Base-by-base conservation (phyloP, 176 grass and related monocot genomes). In the Oryza longistaminata region DNA sequence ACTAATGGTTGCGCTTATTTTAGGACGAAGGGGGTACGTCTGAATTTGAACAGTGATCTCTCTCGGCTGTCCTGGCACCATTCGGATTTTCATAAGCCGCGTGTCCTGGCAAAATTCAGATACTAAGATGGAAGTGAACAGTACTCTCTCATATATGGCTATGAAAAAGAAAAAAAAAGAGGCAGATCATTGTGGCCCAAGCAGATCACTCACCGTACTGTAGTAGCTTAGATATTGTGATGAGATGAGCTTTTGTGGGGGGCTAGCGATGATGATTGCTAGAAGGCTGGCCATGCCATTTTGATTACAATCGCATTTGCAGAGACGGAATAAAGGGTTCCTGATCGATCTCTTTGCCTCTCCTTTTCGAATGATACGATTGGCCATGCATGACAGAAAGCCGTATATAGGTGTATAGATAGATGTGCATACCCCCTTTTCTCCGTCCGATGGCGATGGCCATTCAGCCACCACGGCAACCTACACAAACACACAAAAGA, bases 281-380 rank as follows among this genome's bases (percentile, higher is more conserved):
- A 12, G 14, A 52, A 21, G 46, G 45, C 79, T 7, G 65, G 48
- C n/a, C 79, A 81, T 60, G 21, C 12, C 79, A 81, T 71, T 71
- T 40, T 26, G 67, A 71, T 31, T 49, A 17, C 53, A 58, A 58
- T n/a, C 19, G 17, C 53, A 58, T 58, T 58, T 44, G 26, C 26
- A 21, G 29, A 45, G 12, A 71, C 8, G 67, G 67, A 46, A 83
- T 65, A 65, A 74, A 64, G 70, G 58, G 44, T 34, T 70, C 17
- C 7, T 22, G 58, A 22, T 24, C 21, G 58, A 22, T 24, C 21
- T 62, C 21, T 62, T 62, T 24, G 9, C 58, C 4, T 83, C 81
- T 21, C 24, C 9, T 66, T 21, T 44, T 75, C 40, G 13, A 16
- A 72, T 19, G 62, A 50, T 66, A 49, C 6, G 81, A 21, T 62